These are phyloP conservation scores for Teratosphaeria pseudoeucalypti DNA, from an alignment of 2,329 filamentous ascomycete genomes.

Conservation along the genomic window DNA sequence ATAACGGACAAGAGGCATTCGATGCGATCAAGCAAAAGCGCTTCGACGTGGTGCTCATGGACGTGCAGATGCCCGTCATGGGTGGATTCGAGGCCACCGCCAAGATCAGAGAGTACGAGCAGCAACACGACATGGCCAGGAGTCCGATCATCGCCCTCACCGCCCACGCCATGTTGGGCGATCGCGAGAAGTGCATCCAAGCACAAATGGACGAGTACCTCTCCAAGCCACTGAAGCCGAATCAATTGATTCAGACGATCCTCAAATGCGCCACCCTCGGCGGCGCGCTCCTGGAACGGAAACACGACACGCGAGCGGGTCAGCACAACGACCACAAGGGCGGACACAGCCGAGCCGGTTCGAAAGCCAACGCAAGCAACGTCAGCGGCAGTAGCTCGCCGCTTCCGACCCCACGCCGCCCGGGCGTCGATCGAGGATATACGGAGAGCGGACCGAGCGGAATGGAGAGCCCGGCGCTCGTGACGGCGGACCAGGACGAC, in stretches of 20 bases:
- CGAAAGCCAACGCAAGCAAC: neutral
- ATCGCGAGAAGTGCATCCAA: constrained; percentile 94
- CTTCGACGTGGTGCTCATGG: constrained; percentile 97
- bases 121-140: constrained; percentile 64
- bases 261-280: constrained; percentile 92
- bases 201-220: constrained; percentile 99
- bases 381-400: neutral
- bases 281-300: constrained; percentile 69
- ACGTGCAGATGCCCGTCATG: constrained; percentile 99
- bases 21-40: constrained; percentile 84
- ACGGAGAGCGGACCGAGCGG: constrained; percentile 57
- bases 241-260: constrained; percentile 95
- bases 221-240: constrained; percentile 92
- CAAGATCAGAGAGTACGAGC: constrained; percentile 93
- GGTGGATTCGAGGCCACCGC: constrained; percentile 95
- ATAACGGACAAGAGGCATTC: constrained; percentile 87
- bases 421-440: constrained; percentile 51
- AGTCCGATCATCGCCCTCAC: constrained; percentile 96
- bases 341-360: neutral
- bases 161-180: constrained; percentile 96
- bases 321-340: constrained; percentile 7
- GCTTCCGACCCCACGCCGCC: constrained; percentile 31
- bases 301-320: constrained; percentile 35
- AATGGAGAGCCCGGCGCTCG: constrained; percentile 52
- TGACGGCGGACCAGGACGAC: constrained; percentile 51